Percentiles rank a stretch among this genome's conserved stretches.
Conservation (phyloP, 2,329 filamentous ascomycete genomes). For the Botrytis cinerea region DNA sequence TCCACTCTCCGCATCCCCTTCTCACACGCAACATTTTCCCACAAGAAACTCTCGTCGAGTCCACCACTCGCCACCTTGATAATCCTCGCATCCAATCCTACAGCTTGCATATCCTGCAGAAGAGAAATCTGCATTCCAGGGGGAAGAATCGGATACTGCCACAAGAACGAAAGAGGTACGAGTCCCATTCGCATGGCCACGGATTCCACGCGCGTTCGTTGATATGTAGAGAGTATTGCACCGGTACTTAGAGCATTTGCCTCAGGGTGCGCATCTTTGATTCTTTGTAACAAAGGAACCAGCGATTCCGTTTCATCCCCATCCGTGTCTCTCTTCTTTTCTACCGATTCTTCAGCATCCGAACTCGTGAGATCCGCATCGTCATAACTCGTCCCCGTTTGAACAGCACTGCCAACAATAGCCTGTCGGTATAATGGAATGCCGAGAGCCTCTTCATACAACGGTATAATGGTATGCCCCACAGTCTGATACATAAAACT, state of each 20-base stretch:
- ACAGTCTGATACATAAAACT: constrained; percentile 99
- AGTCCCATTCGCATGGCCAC: constrained; percentile 84
- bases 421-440: constrained; percentile 81
- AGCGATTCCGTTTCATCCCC: constrained; percentile 88
- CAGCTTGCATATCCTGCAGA: constrained; percentile 76
- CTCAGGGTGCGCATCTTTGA: constrained; percentile 70
- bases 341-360: constrained; percentile 26
- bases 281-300: constrained; percentile 67
- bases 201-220: constrained; percentile 92
- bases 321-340: constrained; percentile 21
- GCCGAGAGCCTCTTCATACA: constrained; percentile 77
- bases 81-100: constrained; percentile 82
- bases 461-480: constrained; percentile 80
- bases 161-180: constrained; percentile 80
- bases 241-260: constrained; percentile 87
- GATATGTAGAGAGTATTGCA: constrained; percentile 92
- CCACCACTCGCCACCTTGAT: constrained; percentile 94
- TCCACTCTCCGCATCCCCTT: constrained; percentile 51
- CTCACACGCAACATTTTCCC: constrained; percentile 71
- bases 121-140: constrained; percentile 53
- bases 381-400: constrained; percentile 71
- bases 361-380: constrained; percentile 28
- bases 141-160: constrained; percentile 83
- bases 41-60: constrained; percentile 77
- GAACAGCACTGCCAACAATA: constrained; percentile 71